These are phyloP conservation scores for Breviolum minutum DNA, from an alignment of 73 alveolate species.

Conservation along the genomic window DNA sequence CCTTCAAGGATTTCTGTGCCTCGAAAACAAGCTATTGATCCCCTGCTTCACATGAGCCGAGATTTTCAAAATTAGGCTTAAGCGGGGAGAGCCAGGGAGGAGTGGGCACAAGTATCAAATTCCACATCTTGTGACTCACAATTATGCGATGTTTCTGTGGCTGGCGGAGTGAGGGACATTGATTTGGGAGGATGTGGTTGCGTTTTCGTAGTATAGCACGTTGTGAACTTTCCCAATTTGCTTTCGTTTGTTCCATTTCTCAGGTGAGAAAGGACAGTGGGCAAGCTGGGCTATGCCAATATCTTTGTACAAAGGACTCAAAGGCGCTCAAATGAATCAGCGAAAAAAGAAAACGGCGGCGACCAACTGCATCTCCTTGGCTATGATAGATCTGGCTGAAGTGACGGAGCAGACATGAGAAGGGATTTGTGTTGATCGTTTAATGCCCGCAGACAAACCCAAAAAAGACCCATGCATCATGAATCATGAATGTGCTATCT, in stretches of 20 bases:
- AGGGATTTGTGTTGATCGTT: no score
- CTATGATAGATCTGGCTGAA: no score
- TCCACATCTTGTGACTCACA: neutral
- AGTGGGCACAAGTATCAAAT: neutral
- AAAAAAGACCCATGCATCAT: no score
- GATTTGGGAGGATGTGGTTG: no score
- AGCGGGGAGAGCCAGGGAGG: neutral
- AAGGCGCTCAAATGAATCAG: no score
- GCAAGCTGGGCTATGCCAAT: neutral
- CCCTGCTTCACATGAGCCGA: neutral
- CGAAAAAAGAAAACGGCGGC: no score
- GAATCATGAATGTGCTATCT: no score
- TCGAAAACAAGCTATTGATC: neutral
- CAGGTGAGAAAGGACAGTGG: slow-evolving; percentile 2
- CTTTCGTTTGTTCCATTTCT: neutral
- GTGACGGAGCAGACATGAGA: no score
- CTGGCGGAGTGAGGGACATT: neutral
- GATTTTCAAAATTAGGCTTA: neutral
- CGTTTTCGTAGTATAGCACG: no score
- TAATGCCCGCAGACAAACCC: no score
- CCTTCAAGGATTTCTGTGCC: slow-evolving; percentile 44
- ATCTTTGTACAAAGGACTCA: neutral
- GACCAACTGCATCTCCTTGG: no score
- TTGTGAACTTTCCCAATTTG: neutral
- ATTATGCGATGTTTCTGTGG: neutral